Conservation (phyloP, 805 yeast genomes). For the Starmerella vaccinii region DNA sequence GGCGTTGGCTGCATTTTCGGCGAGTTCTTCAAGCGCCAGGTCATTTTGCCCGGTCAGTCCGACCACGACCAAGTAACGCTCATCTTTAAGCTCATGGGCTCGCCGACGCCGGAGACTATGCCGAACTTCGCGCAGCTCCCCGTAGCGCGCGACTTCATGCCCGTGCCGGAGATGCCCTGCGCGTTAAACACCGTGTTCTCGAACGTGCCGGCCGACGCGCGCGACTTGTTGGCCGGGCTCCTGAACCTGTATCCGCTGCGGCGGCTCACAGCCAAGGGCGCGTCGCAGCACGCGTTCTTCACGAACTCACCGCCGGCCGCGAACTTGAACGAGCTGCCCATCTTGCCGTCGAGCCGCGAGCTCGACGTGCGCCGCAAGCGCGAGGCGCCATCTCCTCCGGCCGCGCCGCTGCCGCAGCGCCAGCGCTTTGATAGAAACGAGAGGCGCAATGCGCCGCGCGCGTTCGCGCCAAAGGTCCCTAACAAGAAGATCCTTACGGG, state of each 20-base stretch:
- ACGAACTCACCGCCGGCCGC: conserved; percentile 56
- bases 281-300: conserved; percentile 63
- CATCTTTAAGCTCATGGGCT: conserved; percentile 72
- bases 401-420: conserved; percentile 29
- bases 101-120: conserved; percentile 55
- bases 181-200: conserved; percentile 36
- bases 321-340: conserved; percentile 45
- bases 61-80: conserved; percentile 81
- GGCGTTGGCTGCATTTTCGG: conserved; percentile 94
- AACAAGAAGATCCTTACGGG: conserved; percentile 19
- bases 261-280: conserved; percentile 71
- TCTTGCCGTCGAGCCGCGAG: conserved; percentile 81
- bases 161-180: conserved; percentile 25
- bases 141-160: conserved; percentile 26
- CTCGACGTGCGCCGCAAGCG: conserved; percentile 41
- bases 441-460: conserved; percentile 13
- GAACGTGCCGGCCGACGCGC: conserved; percentile 25
- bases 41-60: conserved; percentile 73
- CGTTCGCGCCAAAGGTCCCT: conserved; percentile 23
- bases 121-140: conserved; percentile 53
- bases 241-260: conserved; percentile 59
- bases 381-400: conserved; percentile 13
- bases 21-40: conserved; percentile 71
- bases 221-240: conserved; percentile 44
- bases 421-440: background rate